Percentiles rank a stretch among this genome's conserved stretches.
These are phyloP conservation scores for Yamadazyma diddensiae DNA, from an alignment of 1,139 yeast genomes.

Conservation along the genomic window DNA sequence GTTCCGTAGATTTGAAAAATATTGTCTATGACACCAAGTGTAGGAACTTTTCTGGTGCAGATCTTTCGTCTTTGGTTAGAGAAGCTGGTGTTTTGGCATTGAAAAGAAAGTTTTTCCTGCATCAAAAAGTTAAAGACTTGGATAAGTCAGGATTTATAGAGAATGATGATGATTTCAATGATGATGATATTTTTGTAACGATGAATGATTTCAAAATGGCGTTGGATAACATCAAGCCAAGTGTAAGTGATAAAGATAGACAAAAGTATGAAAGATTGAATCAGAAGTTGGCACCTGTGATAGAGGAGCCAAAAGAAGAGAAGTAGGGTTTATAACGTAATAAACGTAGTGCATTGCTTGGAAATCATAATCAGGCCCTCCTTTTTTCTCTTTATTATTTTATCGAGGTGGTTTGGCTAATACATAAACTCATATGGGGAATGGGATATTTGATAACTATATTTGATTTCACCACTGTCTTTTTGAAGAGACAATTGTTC, in stretches of 20 bases:
- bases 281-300: slow-evolving; percentile 43
- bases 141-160: slow-evolving; percentile 43
- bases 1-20: slow-evolving; percentile 54
- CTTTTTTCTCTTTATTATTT: too few relatives aligned
- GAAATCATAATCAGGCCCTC: too few relatives aligned
- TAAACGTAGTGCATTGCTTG: too few relatives aligned
- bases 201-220: slow-evolving; percentile 69
- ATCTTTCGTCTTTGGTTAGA: slow-evolving; percentile 82
- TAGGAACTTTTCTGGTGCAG: slow-evolving; percentile 93
- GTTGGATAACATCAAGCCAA: slow-evolving; percentile 73
- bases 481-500: too few relatives aligned
- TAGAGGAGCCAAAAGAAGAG: slow-evolving; percentile 2
- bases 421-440: too few relatives aligned
- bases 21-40: slow-evolving; percentile 79
- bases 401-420: too few relatives aligned
- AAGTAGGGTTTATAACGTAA: too few relatives aligned
- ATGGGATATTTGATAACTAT: too few relatives aligned
- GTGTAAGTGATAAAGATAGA: slow-evolving; percentile 87
- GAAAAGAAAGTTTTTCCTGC: slow-evolving; percentile 61
- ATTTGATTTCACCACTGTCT: too few relatives aligned
- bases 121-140: slow-evolving; percentile 48
- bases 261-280: slow-evolving; percentile 65
- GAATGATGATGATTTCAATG: slow-evolving; percentile 28
- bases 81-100: slow-evolving; percentile 92
- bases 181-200: slow-evolving; percentile 51